A percentile compares a stretch with the other conserved stretches of the same genome.
phyloP scores from a whole-genome alignment of 2,329 filamentous ascomycete genomes.

The Aspergillus cejpii region DNA sequence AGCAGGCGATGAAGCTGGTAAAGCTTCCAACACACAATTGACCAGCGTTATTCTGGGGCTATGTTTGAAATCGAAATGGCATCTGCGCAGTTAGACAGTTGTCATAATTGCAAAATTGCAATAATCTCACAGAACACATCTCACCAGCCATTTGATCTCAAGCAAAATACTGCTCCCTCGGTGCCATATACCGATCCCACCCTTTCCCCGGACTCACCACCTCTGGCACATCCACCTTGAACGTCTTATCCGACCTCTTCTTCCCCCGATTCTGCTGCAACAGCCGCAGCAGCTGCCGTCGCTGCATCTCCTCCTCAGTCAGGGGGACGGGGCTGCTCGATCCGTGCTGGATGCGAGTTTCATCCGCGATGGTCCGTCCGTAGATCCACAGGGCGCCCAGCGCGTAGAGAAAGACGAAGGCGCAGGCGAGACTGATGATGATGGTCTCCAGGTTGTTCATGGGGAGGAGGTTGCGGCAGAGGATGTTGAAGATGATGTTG shows the following conservation, averaged over 20 bases:
- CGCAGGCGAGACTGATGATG: slow-evolving; percentile 23
- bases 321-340: slow-evolving; percentile 16
- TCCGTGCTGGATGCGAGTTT: slow-evolving; percentile 6
- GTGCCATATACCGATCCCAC: slow-evolving; percentile 18
- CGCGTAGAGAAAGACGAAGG: slow-evolving; percentile 26
- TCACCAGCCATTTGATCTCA: not conserved
- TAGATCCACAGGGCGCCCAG: slow-evolving; percentile 24
- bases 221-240: slow-evolving; percentile 24
- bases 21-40: too few relatives aligned
- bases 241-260: slow-evolving; percentile 21
- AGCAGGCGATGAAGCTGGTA: too few relatives aligned
- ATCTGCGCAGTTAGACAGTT: too few relatives aligned
- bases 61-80: too few relatives aligned
- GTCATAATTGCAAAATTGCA: too few relatives aligned
- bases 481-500: slow-evolving; percentile 31
- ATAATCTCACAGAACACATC: too few relatives aligned
- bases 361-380: slow-evolving; percentile 11
- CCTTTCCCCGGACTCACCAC: slow-evolving; percentile 14
- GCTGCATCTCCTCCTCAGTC: slow-evolving; percentile 37
- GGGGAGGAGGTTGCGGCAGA: slow-evolving; percentile 24
- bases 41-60: too few relatives aligned
- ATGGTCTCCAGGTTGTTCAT: slow-evolving; percentile 22
- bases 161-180: slow-evolving; percentile 3
- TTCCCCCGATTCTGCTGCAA: slow-evolving; percentile 26
- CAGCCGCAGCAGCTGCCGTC: slow-evolving; percentile 35